Evolutionary conservation across 768 basidiomycete genomes (phyloP), one percentile per base, ranked within the genome.

Genomic region (Polyporus arcularius): DNA sequence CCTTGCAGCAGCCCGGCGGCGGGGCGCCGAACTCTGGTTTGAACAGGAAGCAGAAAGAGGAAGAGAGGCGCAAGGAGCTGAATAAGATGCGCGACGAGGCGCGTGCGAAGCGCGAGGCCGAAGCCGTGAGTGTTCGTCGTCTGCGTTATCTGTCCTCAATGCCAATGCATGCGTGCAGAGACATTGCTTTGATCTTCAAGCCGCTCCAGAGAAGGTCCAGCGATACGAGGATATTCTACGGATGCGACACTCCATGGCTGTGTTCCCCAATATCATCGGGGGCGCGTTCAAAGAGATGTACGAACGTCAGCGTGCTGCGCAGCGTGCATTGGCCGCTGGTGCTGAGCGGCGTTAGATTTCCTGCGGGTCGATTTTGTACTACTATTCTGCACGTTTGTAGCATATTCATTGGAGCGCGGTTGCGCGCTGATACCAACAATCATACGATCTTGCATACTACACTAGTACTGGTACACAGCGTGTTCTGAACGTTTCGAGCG

Each of bases 31-130:
- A 69, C 49, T 68, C 71, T 8, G 70, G 70, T 0, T 18, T 71
- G 45, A 83, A 75, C 45, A 74, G 79, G 47, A 84, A 88, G 21
- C 88, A 89, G 60, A 79, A 78, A 46, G 84, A 88, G n/a, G 88
- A 89, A 63, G 88, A 90, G 68, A 78, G 87, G 50, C 78, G 83
- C 58, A 86, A 80, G 65, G 87, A 92, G 58, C 67, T 91, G 66
- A 79, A 86, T 67, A 83, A 77, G 68, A 82, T 88, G 85, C 80
- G 87, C 57, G 86, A 90, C 41, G 89, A 90, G 41, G 86, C 85
- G 16, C 79, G 80, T 63, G 80, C 80, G 1, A 87, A 82, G 64
- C 80, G 85, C 10, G 73, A 74, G 18, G 73, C 76, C 43, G 87
- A 89, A 64, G 78, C 80, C 49, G 88, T 88, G 50, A 65, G 83